These are phyloP conservation scores for Podochytrium sp. DNA, from an alignment of 192 early-diverging fungal species.

Conservation along the genomic window DNA sequence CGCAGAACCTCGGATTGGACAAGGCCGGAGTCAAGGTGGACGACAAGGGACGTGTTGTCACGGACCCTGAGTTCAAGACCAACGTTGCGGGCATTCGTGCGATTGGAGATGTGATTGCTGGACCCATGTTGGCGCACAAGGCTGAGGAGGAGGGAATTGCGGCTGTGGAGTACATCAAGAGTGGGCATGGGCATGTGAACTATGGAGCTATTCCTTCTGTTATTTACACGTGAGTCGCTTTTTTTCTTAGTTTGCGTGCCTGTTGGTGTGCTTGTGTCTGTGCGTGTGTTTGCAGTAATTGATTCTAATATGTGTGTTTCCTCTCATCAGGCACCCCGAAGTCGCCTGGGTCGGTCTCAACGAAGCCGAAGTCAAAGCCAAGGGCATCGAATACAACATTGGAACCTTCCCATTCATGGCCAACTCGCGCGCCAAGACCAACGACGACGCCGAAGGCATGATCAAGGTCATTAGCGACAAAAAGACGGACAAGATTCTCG, in stretches of 20 bases:
- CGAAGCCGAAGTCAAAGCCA: constrained; percentile 89
- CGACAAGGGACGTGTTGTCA: constrained; percentile 82
- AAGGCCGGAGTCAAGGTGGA: constrained; percentile 90
- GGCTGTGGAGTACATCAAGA: constrained; percentile 88
- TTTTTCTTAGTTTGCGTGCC: background rate
- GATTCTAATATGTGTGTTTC: background rate
- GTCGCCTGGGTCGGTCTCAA: constrained; percentile 98
- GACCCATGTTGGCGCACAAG: constrained; percentile 99
- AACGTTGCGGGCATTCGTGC: constrained; percentile 85
- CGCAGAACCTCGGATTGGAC: constrained; percentile 89
- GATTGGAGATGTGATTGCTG: constrained; percentile 96
- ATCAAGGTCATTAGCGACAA: constrained; percentile 97
- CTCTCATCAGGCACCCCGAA: constrained; percentile 80
- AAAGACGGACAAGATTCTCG: constrained; percentile 94
- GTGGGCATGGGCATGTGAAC: constrained; percentile 97
- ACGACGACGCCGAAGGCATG: constrained; percentile 86
- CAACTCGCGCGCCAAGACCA: constrained; percentile 98
- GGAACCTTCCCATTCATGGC: constrained; percentile 95
- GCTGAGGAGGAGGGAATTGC: constrained; percentile 98
- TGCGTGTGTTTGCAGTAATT: background rate
- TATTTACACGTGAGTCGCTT: constrained; percentile 72
- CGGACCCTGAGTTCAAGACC: constrained; percentile 86
- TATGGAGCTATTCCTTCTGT: constrained; percentile 97
- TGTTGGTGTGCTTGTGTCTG: background rate
- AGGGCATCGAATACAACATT: constrained; percentile 84